These are phyloP conservation scores for Garcia nutans DNA, from an alignment of 345 rosid genomes.

Conservation along the genomic window DNA sequence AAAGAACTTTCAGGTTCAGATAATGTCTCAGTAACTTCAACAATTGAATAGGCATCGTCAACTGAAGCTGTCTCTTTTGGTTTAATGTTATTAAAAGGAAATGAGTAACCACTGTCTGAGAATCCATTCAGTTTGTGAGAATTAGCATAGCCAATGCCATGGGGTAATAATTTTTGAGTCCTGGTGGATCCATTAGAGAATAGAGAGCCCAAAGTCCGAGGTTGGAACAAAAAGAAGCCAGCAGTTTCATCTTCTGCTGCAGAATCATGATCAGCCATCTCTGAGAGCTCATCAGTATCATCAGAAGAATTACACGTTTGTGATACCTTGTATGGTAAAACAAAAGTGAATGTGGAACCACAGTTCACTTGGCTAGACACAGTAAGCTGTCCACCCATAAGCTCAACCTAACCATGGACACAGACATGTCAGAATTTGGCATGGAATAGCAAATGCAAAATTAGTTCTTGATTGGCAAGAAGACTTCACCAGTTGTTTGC, in stretches of 20 bases:
- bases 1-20: conserved; percentile 51
- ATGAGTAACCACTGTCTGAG: conserved; percentile 37
- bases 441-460: conserved; percentile 10
- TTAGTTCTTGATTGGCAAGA: neutral
- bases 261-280: conserved; percentile 58
- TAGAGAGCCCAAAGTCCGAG: conserved; percentile 55
- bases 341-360: conserved; percentile 91
- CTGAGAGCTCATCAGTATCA: conserved; percentile 77
- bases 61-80: conserved; percentile 38
- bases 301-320: conserved; percentile 54
- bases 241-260: conserved; percentile 58
- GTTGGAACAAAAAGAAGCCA: conserved; percentile 80
- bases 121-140: conserved; percentile 41
- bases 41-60: conserved; percentile 57
- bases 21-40: conserved; percentile 40
- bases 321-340: conserved; percentile 78
- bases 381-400: conserved; percentile 93
- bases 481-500: conserved; percentile 82
- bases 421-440: neutral
- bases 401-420: conserved; percentile 58
- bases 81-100: conserved; percentile 40
- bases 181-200: conserved; percentile 56
- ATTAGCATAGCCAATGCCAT: conserved; percentile 32
- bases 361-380: conserved; percentile 73
- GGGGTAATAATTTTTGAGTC: conserved; percentile 37